Evolutionary conservation across 208 protist genomes (phyloP).

Genomic region (Crithidia fasciculata): DNA sequence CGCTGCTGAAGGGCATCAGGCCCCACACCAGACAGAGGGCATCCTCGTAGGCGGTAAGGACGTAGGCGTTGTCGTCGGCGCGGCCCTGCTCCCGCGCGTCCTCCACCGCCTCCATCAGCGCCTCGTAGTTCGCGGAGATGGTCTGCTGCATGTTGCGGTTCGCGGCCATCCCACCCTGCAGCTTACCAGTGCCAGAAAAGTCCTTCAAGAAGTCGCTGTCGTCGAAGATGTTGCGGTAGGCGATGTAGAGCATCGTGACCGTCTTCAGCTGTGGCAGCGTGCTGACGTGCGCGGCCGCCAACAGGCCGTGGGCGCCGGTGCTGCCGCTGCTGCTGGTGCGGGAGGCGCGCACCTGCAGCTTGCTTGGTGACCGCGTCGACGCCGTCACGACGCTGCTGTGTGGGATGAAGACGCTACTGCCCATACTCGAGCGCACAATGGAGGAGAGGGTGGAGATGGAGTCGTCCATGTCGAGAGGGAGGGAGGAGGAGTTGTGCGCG

Average conservation of each 20-base stretch:
- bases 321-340: constrained; percentile 9
- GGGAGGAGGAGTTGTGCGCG: neutral
- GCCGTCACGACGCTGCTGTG: constrained; percentile 6
- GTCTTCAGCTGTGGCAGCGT: constrained; percentile 60
- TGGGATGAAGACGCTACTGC: constrained; percentile 33
- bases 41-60: constrained; percentile 62
- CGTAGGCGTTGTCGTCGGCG: constrained; percentile 55
- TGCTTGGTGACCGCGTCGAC: constrained; percentile 17
- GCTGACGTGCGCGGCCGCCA: constrained; percentile 3
- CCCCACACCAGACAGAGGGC: constrained; percentile 72
- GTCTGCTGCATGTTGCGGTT: constrained; percentile 37
- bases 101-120: constrained; percentile 57
- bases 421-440: constrained; percentile 45
- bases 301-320: neutral
- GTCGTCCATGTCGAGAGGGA: neutral
- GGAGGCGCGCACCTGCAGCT: constrained; percentile 5
- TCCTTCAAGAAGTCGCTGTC: neutral
- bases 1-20: constrained; percentile 59
- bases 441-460: constrained; percentile 37
- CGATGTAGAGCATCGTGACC: constrained; percentile 75
- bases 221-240: constrained; percentile 55
- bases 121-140: constrained; percentile 44
- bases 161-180: constrained; percentile 13
- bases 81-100: constrained; percentile 34
- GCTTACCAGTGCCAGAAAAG: neutral